Percentiles rank a stretch among this genome's conserved stretches.
Evolutionary conservation across 805 yeast genomes (phyloP).

Genomic region (Debaryomyces tyrocola): DNA sequence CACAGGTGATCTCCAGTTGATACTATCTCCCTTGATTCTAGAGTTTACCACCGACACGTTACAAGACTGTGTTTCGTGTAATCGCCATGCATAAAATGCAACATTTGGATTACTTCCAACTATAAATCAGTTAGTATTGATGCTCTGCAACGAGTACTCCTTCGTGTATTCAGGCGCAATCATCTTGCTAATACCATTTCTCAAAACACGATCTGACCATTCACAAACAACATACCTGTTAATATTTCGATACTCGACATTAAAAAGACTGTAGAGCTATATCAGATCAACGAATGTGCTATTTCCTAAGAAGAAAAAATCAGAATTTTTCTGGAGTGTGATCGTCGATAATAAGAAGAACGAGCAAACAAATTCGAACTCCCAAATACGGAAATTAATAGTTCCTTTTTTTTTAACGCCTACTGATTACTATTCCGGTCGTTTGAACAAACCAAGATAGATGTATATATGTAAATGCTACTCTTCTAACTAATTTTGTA

Average conservation of each 20-base stretch:
- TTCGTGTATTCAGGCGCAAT: background rate
- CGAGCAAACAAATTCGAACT: background rate
- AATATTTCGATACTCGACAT: slow-evolving; percentile 21
- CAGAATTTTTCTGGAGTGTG: background rate
- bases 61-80: slow-evolving; percentile 43
- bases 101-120: slow-evolving; percentile 61
- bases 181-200: background rate
- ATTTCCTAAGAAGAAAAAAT: background rate
- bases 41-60: slow-evolving; percentile 41
- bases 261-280: background rate
- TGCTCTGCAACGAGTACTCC: background rate
- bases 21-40: slow-evolving; percentile 4
- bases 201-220: background rate
- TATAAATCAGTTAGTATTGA: slow-evolving; percentile 13
- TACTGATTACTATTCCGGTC: background rate
- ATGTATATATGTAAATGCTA: too few species aligned
- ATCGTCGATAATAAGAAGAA: background rate
- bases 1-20: slow-evolving; percentile 18
- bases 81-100: slow-evolving; percentile 59
- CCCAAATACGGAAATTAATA: background rate
- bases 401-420: background rate
- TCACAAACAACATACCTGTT: slow-evolving; percentile 17
- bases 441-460: too few species aligned
- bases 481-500: too few species aligned
- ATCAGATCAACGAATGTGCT: background rate